Percentiles rank a stretch among this genome's conserved stretches.
These are phyloP conservation scores for Phytophthora ohioensis DNA, from an alignment of 352 stramenopile genomes.

Conservation along the genomic window DNA sequence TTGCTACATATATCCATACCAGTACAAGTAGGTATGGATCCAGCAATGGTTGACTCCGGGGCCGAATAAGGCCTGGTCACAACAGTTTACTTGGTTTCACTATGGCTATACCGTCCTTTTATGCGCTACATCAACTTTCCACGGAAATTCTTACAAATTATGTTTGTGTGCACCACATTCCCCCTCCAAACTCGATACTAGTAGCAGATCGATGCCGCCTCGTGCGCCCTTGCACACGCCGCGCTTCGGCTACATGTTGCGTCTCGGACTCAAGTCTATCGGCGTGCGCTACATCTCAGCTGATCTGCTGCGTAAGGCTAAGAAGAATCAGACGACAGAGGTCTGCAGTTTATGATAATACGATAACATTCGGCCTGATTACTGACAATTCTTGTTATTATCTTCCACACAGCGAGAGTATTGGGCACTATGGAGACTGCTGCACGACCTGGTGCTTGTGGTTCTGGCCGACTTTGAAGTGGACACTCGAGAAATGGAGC, in stretches of 20 bases:
- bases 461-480: conserved; percentile 69
- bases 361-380: background rate
- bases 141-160: background rate
- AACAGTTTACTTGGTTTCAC: background rate
- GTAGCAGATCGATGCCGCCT: background rate
- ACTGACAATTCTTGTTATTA: conserved; percentile 4
- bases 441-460: conserved; percentile 76
- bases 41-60: no score
- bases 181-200: conserved; percentile 1
- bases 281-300: conserved; percentile 62
- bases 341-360: background rate
- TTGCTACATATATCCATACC: no score
- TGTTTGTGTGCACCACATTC: conserved; percentile 4
- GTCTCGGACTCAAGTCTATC: conserved; percentile 48
- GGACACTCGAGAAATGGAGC: conserved; percentile 49
- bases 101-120: background rate
- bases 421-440: conserved; percentile 56
- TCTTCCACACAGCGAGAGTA: conserved; percentile 48
- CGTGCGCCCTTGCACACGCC: conserved; percentile 22
- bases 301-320: conserved; percentile 69
- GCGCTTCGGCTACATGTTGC: conserved; percentile 55
- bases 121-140: conserved; percentile 1
- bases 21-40: no score
- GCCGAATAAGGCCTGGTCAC: background rate
- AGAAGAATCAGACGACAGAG: conserved; percentile 53